These are phyloP conservation scores for Fusarium cicatricum DNA, from an alignment of 2,329 filamentous ascomycete genomes.

Conservation along the genomic window DNA sequence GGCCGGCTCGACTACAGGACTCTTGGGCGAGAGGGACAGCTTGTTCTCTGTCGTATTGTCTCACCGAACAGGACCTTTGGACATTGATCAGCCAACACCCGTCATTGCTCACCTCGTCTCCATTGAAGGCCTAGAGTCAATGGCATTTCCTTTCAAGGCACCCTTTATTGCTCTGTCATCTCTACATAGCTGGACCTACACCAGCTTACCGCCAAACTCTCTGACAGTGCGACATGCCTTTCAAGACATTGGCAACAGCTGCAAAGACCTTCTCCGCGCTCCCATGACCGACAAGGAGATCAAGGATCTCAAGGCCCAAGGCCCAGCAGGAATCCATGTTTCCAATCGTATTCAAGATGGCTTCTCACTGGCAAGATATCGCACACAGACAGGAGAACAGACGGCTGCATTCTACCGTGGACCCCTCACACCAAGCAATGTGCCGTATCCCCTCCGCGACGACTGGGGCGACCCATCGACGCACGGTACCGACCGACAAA, in stretches of 20 bases:
- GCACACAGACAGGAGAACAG: background rate
- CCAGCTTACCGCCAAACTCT: background rate
- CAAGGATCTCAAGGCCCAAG: background rate
- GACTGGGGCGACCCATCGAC: too few relatives aligned
- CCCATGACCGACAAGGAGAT: background rate
- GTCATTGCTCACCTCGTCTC: background rate
- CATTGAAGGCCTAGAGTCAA: background rate
- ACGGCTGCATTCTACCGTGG: background rate
- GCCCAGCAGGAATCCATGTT: too few relatives aligned
- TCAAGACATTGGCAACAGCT: too few relatives aligned
- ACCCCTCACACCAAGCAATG: background rate
- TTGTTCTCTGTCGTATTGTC: background rate
- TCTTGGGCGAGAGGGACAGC: too few relatives aligned
- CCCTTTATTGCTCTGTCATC: background rate
- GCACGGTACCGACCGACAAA: constrained; percentile 47
- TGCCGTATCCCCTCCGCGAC: too few relatives aligned
- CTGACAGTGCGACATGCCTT: background rate
- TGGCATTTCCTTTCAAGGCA: background rate
- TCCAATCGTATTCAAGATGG: background rate
- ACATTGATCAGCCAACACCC: background rate
- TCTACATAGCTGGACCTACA: constrained; percentile 1
- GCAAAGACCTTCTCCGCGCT: too few relatives aligned
- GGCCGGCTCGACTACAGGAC: background rate
- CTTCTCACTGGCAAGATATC: background rate
- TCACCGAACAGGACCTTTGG: background rate